Conservation (phyloP, 2,329 filamentous ascomycete genomes). For the Fusarium sublunatum region DNA sequence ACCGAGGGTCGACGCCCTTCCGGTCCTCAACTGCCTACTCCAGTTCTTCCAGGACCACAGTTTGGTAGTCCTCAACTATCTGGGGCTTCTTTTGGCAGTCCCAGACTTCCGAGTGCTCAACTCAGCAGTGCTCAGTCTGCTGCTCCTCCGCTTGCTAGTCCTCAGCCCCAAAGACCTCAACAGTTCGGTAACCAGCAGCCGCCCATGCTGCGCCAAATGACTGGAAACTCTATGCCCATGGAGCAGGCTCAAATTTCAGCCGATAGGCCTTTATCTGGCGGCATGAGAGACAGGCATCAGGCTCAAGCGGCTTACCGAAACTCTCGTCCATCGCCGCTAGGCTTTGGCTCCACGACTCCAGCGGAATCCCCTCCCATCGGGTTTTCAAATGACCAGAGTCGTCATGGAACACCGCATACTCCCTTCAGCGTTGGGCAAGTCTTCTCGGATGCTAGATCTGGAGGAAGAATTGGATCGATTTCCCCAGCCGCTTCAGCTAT, state of each 20-base stretch:
- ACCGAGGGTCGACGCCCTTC: constrained; percentile 23
- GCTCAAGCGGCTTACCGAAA: constrained; percentile 26
- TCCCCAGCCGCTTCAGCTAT: constrained; percentile 31
- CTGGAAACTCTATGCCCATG: constrained; percentile 21
- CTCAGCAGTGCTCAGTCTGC: constrained; percentile 2
- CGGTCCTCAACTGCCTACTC: constrained; percentile 15
- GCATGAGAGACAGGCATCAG: constrained; percentile 14
- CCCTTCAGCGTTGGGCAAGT: constrained; percentile 23
- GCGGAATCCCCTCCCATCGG: constrained; percentile 28
- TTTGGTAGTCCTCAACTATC: constrained; percentile 17
- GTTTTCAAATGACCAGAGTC: constrained; percentile 9
- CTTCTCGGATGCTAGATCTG: constrained; percentile 16
- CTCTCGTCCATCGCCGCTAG: constrained; percentile 31
- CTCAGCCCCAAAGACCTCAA: constrained; percentile 36
- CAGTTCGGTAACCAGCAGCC: constrained; percentile 22
- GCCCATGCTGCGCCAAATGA: constrained; percentile 32
- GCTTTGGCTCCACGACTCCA: constrained; percentile 35
- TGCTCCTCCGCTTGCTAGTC: constrained; percentile 27
- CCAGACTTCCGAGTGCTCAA: constrained; percentile 13
- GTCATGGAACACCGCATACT: constrained; percentile 29
- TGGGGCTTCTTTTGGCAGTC: constrained; percentile 17
- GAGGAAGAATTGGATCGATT: constrained; percentile 25
- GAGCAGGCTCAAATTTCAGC: constrained; percentile 32
- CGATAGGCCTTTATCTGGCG: constrained; percentile 26
- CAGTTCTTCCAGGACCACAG: constrained; percentile 18